phyloP scores from a whole-genome alignment of 2,329 filamentous ascomycete species.

The Seiridium unicorne region DNA sequence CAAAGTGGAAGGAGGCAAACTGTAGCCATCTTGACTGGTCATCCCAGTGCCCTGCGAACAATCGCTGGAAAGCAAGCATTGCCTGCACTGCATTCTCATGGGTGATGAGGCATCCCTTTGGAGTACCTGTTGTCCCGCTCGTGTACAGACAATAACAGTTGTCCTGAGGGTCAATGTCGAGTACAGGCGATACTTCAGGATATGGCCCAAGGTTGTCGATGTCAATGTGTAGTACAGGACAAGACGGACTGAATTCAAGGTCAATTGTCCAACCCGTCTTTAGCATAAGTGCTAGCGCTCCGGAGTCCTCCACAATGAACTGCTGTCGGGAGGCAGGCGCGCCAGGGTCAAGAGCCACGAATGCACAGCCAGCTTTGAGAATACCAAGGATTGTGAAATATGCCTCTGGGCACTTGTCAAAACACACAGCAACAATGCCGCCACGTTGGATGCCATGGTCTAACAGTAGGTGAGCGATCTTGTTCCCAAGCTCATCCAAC shows the following conservation, averaged over 20 bases:
- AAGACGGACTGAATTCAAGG: slow-evolving; percentile 31
- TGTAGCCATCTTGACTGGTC: slow-evolving; percentile 78
- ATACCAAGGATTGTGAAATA: slow-evolving; percentile 81
- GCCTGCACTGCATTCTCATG: slow-evolving; percentile 88
- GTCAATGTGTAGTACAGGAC: slow-evolving; percentile 31
- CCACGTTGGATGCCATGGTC: slow-evolving; percentile 49
- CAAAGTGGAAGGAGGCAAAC: slow-evolving; percentile 92
- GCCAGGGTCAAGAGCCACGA: slow-evolving; percentile 75
- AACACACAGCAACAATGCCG: slow-evolving; percentile 71
- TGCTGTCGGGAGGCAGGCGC: slow-evolving; percentile 71
- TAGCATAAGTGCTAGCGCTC: slow-evolving; percentile 61
- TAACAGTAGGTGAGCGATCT: slow-evolving; percentile 65
- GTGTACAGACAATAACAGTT: slow-evolving; percentile 85
- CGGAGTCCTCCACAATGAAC: slow-evolving; percentile 76
- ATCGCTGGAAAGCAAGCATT: slow-evolving; percentile 78
- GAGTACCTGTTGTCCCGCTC: slow-evolving; percentile 81
- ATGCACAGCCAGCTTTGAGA: slow-evolving; percentile 78
- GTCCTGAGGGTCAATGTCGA: slow-evolving; percentile 44
- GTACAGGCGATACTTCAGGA: slow-evolving; percentile 18
- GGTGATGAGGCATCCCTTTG: slow-evolving; percentile 85
- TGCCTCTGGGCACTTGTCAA: slow-evolving; percentile 82
- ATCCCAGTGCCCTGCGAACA: slow-evolving; percentile 77
- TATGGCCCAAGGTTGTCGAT: slow-evolving; percentile 26
- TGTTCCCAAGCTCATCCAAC: slow-evolving; percentile 69
- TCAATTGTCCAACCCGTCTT: slow-evolving; percentile 25